Conservation (phyloP, 1,139 yeast genomes). For the Wickerhamomyces sp. region DNA sequence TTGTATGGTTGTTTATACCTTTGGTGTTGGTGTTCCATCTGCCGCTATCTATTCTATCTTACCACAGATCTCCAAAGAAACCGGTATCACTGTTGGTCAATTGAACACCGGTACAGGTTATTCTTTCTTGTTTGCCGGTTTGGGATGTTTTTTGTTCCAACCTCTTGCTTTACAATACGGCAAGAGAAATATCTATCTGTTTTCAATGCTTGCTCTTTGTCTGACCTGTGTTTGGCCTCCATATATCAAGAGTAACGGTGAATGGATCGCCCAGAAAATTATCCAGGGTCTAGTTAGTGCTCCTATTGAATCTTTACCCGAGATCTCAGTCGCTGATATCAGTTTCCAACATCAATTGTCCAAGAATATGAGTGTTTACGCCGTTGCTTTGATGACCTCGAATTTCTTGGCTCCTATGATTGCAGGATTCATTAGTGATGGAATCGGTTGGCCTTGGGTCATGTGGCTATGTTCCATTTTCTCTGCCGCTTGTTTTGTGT, state of each 20-base stretch:
- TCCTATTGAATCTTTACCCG: slow-evolving; percentile 52
- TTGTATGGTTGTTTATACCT: slow-evolving; percentile 37
- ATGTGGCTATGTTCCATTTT: slow-evolving; percentile 39
- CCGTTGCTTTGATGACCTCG: slow-evolving; percentile 34
- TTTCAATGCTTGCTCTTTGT: slow-evolving; percentile 31
- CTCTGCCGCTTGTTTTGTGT: slow-evolving; percentile 38
- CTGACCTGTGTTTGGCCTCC: slow-evolving; percentile 41
- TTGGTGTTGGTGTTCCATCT: slow-evolving; percentile 41
- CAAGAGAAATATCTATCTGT: slow-evolving; percentile 41
- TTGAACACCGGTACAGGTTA: slow-evolving; percentile 50
- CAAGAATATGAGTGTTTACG: slow-evolving; percentile 40
- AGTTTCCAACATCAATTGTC: slow-evolving; percentile 51
- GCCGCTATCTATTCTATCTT: slow-evolving; percentile 44
- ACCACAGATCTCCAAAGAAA: slow-evolving; percentile 34
- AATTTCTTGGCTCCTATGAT: slow-evolving; percentile 41
- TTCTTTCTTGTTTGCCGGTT: slow-evolving; percentile 39
- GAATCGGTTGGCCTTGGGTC: slow-evolving; percentile 47
- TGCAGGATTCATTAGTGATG: slow-evolving; percentile 45
- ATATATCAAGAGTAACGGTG: slow-evolving; percentile 33
- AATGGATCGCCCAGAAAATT: slow-evolving; percentile 32
- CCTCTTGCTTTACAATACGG: slow-evolving; percentile 52
- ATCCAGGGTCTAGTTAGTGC: slow-evolving; percentile 46
- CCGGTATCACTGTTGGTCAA: slow-evolving; percentile 35
- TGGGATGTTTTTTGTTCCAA: slow-evolving; percentile 44
- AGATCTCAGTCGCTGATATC: slow-evolving; percentile 43